Evolutionary conservation across 192 early-diverging fungal genomes (phyloP).

Genomic region (Mortierella claussenii): DNA sequence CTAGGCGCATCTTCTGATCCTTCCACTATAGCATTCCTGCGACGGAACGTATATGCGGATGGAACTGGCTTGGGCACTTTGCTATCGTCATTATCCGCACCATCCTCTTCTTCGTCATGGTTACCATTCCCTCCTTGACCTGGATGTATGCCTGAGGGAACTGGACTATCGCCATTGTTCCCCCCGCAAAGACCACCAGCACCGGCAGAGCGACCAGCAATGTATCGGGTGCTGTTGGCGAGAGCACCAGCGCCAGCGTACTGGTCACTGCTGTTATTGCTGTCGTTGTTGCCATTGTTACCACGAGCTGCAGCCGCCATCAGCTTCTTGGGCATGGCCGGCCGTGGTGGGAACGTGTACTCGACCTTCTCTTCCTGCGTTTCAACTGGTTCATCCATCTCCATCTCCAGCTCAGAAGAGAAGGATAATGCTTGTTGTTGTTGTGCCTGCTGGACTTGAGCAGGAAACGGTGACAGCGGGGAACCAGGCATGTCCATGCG

Average conservation of each 20-base stretch:
- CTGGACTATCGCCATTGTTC: not conserved
- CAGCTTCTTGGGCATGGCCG: not conserved
- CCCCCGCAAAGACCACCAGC: not conserved
- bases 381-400: not conserved
- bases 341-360: constrained; percentile 7
- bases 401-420: not conserved
- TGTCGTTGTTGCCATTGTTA: no score
- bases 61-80: constrained; percentile 9
- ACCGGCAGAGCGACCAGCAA: not conserved
- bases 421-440: not conserved
- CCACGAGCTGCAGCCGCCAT: no score
- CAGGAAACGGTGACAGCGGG: constrained; percentile 4
- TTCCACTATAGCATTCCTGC: constrained; percentile 48
- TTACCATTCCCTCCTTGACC: constrained; percentile 10
- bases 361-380: not conserved
- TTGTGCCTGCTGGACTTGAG: not conserved
- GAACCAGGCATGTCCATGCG: constrained; percentile 9
- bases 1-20: constrained; percentile 48
- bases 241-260: no score
- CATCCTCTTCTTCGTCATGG: not conserved
- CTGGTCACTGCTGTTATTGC: not conserved
- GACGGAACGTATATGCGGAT: constrained; percentile 46
- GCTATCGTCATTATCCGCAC: not conserved
- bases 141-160: constrained; percentile 17
- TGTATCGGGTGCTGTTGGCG: no score